Evolutionary conservation across 2,329 filamentous ascomycete species (phyloP), one percentile per base, ranked within the genome.

Genomic region (Neodidymelliopsis sp.): DNA sequence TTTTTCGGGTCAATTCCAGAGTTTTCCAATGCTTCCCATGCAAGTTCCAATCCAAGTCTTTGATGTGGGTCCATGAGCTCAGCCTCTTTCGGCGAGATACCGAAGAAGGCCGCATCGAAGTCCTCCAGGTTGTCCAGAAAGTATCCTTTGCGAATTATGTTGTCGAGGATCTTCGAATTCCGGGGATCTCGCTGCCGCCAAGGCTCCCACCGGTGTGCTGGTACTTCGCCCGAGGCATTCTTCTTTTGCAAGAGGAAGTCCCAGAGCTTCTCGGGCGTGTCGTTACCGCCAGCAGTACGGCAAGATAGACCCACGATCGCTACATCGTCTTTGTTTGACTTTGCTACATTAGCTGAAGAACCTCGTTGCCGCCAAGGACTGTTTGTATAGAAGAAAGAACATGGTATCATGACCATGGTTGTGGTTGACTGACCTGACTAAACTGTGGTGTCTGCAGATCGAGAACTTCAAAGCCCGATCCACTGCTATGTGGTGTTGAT

Each of bases 301-400:
- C 71, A 74, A 5, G 61, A 61, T 48, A 71, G 60, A 4, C 71
- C 71, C 12, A 73, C 60, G 13, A 74, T 63, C 6, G 71, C 71
- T 12, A 73, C 59, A 34, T 64, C 62, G 22, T 43, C 38, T 30
- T 33, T 27, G 7, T 15, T 18, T 8, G 9, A 2, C 49, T 53
- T 13, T 7, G 8, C 2, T 2, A 4, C 20, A 20, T 50, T 4
- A 45, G 47, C 13, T 12, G n/a, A 4, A 11, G 13, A 16, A 16
- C 6, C 9, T n/a, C n/a, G n/a, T n/a, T n/a, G n/a, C n/a, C n/a
- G n/a, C n/a, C n/a, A n/a, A n/a, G n/a, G n/a, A n/a, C n/a, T n/a
- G n/a, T n/a, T n/a, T n/a, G n/a, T n/a, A n/a, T n/a, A n/a, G n/a
- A n/a, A n/a, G n/a, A n/a, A n/a, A n/a, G n/a, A n/a, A n/a, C n/a